Base-by-base conservation (phyloP, 164 flowering plant species). In the Houttuynia cordata region DNA sequence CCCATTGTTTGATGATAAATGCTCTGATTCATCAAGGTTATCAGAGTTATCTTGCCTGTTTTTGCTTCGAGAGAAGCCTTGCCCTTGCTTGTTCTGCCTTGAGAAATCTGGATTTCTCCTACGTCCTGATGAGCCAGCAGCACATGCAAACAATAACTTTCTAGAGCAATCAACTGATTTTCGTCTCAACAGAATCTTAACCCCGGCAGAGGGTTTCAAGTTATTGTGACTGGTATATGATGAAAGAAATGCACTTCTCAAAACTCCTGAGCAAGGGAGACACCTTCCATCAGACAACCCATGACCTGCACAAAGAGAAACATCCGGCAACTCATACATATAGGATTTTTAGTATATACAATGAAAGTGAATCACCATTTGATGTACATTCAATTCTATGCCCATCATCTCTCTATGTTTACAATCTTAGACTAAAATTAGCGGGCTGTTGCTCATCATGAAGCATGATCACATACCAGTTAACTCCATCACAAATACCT, bases 21-120 rank as follows among this genome's bases (percentile, higher is more conserved):
- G 4, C 37, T 84, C 90, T 56, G 85, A 67, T 58, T 85, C 96
- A 47, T 84, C 95, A 54, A 69, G 56, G 63, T 60, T 71, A 21
- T 78, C 87, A 67, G 67, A 64, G 58, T 62, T 72, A 20, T 81
- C 89, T 67, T 74, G 79, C 70, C 83, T 77, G 64, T 85, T 85
- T 66, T 73, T 76, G 68, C 72, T 72, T 61, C 84, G 73, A 50
- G 83, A 78, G 70, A 63, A 80, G 14, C 82, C 79, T 14, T 76
- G 54, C 51, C 72, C 67, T 64, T 67, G 80, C 57, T 53, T 84
- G 70, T 74, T 81, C 63, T 82, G 88, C 79, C 80, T 81, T 22
- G 87, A 71, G 73, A 81, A 85, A 67, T 92, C 93, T 8, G 84
- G 82, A 64, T 85, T 92, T 76, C 90, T 83, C 71, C 81, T 78